These are phyloP conservation scores for Neurospora sp. DNA, from an alignment of 495 filamentous ascomycete genomes.

Conservation along the genomic window DNA sequence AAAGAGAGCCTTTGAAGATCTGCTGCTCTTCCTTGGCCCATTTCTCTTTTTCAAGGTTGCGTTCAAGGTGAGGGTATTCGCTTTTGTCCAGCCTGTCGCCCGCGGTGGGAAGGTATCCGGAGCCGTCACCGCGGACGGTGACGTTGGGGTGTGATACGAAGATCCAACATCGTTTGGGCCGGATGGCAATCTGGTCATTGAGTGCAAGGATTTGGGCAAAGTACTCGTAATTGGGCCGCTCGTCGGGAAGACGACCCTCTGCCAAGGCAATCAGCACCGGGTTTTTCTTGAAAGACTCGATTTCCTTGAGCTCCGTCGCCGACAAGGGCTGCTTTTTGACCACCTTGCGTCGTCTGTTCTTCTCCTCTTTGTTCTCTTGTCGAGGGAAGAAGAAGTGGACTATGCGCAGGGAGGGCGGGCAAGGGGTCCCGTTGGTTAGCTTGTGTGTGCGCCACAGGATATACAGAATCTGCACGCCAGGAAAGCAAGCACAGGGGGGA, in stretches of 20 bases:
- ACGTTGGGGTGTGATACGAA: slow-evolving; percentile 33
- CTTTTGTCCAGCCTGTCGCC: slow-evolving; percentile 23
- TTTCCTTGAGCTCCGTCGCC: slow-evolving; percentile 14
- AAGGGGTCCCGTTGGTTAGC: slow-evolving; percentile 3
- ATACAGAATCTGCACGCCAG: neutral
- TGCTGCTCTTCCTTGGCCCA: slow-evolving; percentile 24
- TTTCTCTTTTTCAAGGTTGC: slow-evolving; percentile 30
- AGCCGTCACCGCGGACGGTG: slow-evolving; percentile 22
- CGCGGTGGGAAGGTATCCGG: slow-evolving; percentile 23
- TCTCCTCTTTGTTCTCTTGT: slow-evolving; percentile 10
- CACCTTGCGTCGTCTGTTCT: slow-evolving; percentile 3
- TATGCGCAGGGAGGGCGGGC: slow-evolving; percentile 15
- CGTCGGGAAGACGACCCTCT: slow-evolving; percentile 33
- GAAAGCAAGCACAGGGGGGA: slow-evolving; percentile 5
- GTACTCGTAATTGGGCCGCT: slow-evolving; percentile 42
- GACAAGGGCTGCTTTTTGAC: neutral
- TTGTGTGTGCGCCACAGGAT: neutral
- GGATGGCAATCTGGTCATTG: slow-evolving; percentile 28
- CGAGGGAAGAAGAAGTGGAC: slow-evolving; percentile 40
- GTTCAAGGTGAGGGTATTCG: slow-evolving; percentile 37
- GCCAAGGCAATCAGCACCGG: slow-evolving; percentile 41
- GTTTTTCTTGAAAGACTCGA: slow-evolving; percentile 43
- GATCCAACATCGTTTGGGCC: slow-evolving; percentile 36
- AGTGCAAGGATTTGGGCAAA: slow-evolving; percentile 33
- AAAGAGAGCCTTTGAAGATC: slow-evolving; percentile 23